These are phyloP conservation scores for Vaccinium darrowii DNA, from an alignment of 148 eudicot genomes.

Conservation along the genomic window DNA sequence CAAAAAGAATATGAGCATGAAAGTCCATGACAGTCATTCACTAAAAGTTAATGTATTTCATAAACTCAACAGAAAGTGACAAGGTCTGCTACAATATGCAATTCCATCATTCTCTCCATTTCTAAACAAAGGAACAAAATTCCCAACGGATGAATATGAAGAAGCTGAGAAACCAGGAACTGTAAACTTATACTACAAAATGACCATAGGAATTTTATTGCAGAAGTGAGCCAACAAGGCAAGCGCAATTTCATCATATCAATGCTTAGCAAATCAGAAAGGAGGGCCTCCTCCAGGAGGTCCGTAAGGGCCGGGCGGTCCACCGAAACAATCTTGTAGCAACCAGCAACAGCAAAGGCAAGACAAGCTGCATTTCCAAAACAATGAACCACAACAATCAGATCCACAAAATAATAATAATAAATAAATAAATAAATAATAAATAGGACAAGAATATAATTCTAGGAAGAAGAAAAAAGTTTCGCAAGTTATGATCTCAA, in stretches of 20 bases:
- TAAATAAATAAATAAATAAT: background rate
- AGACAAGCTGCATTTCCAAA: conserved; percentile 20
- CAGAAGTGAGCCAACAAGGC: background rate
- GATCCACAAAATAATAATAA: background rate
- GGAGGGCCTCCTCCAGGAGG: conserved; percentile 20
- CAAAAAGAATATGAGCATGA: background rate
- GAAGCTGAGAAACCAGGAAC: conserved; percentile 5
- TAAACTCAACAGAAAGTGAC: background rate
- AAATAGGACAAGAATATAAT: background rate
- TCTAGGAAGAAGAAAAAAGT: background rate
- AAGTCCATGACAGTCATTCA: background rate
- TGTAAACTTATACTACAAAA: background rate
- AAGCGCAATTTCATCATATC: background rate
- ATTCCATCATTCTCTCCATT: background rate
- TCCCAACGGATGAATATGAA: background rate
- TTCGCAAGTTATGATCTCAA: background rate
- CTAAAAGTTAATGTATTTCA: background rate
- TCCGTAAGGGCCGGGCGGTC: conserved; percentile 16
- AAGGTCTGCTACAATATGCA: background rate
- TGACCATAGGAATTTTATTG: background rate
- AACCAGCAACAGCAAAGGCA: conserved; percentile 37
- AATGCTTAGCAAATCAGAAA: background rate
- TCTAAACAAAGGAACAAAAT: background rate
- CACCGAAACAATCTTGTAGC: conserved; percentile 29
- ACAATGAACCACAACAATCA: background rate